Base-by-base conservation (phyloP, 1,139 yeast species). In the Candida albicans region DNA sequence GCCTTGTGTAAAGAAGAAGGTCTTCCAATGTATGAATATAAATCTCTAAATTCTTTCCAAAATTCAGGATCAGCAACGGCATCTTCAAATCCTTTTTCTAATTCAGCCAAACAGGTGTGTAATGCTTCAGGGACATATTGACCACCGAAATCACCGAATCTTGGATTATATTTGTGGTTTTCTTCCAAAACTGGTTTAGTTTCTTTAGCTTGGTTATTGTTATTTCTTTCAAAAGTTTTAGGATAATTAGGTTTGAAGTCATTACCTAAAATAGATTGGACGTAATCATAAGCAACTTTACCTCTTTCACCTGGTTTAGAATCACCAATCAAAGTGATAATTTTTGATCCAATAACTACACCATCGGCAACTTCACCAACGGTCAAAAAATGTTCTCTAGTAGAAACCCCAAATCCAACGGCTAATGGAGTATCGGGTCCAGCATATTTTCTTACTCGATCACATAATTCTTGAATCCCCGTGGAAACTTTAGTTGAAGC, bases 61-160 rank as follows among this genome's bases (percentile, higher is more conserved):
- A 93, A 93, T 37, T 69, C 64, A 35, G 90, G 93, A 65, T 93
- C 98, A 31, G 91, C 89, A 51, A 84, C 82, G 13, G 97, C 96
- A 37, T 75, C 78, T 62, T 87, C 91, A 63, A 91, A 95, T 7
- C 90, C 97, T 46, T 65, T 73, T 69, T 93, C 98, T 48, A 95
- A 78, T 67, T 95, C 96, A 49, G 82, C 80, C 53, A 93, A 76
- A 73, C 98, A 93, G 37, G 96, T 80, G 65, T 91, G 95, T 58
- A 93, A 73, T 22, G 96, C 91, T 70, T 93, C 99, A 37, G 99
- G 99, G 30, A 95, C 98, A 61, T 87, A 93, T 70, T 93, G 99
- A 47, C 99, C 99, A 64, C 99, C 99, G 61, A 89, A 95, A 43
- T 84, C 91, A 58, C 99, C 99, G 57, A 91, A 93, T 52, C 86